Evolutionary conservation across 352 stramenopile species (phyloP), one percentile per base, ranked within the genome.

Genomic region (Phytophthora macrochlamydospora): DNA sequence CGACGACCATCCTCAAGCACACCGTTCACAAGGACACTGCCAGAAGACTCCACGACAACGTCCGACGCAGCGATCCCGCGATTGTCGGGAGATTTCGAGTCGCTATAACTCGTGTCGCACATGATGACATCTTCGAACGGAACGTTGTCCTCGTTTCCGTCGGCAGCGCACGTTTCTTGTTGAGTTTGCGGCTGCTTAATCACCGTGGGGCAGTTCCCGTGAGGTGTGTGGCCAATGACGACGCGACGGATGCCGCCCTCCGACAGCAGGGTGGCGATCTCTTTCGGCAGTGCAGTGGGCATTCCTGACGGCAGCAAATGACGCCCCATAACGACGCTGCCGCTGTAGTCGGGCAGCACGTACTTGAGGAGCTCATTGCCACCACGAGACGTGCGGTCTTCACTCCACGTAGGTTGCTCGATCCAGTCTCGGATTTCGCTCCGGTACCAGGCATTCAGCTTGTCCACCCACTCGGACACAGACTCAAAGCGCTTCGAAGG

Each of bases 21-120:
- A 4, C 87, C 87, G 43, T 82, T 79, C 3, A 94, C 74, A 28
- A 71, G 58, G 1, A 88, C 75, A 44, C 51, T 69, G 0, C 78
- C 77, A 7, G 83, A 71, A 13, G 79, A 67, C 11, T 86, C 66
- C 35, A 98, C 62, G 18, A 96, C 65, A 14, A 98, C 67, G 37
- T 96, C 80, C 0, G 85, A 83, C 2, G 90, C 83, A 33, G 91
- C 91, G 7, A 62, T 56, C 7, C 93, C 94, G 4, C 94, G 85
- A 43, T 95, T 97, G 54, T 97, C 90, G 14, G 59, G 43, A 14
- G 73, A 67, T 30, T 48, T 70, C 43, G 83, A 78, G 65, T 98
- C 87, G 44, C 92, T 96, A 66, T 97, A 98, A 49, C 92, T 98
- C 24, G 92, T 98, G 72, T 98, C 94, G 35, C 89, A 96, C 67